Conservation (phyloP, 176 grass and related monocot genomes). For the Otatea glauca region DNA sequence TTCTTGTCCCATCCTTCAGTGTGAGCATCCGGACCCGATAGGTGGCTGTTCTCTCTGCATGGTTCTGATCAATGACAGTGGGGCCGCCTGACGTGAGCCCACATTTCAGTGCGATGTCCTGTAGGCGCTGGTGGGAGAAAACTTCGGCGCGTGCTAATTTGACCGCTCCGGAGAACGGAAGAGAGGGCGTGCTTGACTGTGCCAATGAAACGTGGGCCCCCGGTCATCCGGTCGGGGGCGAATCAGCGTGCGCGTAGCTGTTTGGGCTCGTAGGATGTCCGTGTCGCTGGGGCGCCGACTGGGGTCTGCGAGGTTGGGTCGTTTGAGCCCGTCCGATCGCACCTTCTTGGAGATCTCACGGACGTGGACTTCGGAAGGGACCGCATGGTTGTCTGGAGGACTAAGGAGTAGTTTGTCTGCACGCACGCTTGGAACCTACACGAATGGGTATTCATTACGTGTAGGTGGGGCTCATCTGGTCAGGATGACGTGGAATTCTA, state of each 20-base stretch:
- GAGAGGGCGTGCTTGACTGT: background rate
- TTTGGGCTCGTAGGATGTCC: slow-evolving; percentile 42
- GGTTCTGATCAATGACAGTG: background rate
- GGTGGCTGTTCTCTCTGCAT: background rate
- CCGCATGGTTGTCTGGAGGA: background rate
- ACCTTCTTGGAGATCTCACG: background rate
- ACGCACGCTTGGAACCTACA: slow-evolving; percentile 16
- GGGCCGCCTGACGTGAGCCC: background rate
- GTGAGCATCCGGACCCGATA: rapidly evolving
- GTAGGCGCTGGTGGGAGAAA: background rate
- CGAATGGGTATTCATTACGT: background rate
- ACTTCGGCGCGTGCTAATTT: slow-evolving; percentile 43
- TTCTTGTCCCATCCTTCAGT: rapidly evolving
- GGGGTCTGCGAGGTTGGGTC: background rate
- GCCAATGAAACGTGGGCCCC: background rate
- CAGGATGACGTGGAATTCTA: slow-evolving; percentile 7
- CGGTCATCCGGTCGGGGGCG: background rate
- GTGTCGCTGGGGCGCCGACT: slow-evolving; percentile 48
- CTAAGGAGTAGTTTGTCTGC: background rate
- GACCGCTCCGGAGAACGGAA: slow-evolving; percentile 16
- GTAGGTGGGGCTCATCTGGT: background rate
- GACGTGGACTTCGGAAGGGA: background rate
- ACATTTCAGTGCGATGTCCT: background rate
- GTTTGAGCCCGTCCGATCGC: slow-evolving; percentile 14
- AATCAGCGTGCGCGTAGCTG: slow-evolving; percentile 6